Conservation (phyloP, 306 rosid genomes). For the Prunus armeniaca region DNA sequence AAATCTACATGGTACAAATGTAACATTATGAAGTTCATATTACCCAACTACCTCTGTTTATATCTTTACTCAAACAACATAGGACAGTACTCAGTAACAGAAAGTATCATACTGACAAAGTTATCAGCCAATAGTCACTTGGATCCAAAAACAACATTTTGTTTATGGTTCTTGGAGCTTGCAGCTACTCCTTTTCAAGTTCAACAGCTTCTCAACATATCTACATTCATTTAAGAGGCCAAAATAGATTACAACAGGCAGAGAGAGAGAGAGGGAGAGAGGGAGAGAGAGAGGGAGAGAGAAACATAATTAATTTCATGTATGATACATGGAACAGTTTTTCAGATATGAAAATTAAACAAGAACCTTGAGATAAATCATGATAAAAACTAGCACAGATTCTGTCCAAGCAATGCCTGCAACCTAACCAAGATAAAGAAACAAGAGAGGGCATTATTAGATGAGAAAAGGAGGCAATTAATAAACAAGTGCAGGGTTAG, state of each 20-base stretch:
- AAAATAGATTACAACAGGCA: conserved; percentile 36
- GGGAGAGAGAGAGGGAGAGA: not conserved
- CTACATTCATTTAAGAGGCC: conserved; percentile 47
- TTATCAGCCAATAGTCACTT: conserved; percentile 29
- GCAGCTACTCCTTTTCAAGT: conserved; percentile 44
- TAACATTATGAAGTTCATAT: conserved; percentile 34
- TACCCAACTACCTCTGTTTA: not conserved
- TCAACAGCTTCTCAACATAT: conserved; percentile 48
- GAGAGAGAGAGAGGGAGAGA: not conserved
- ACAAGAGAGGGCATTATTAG: conserved; percentile 33
- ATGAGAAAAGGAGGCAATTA: conserved; percentile 18
- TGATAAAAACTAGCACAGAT: conserved; percentile 24
- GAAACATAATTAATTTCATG: not conserved
- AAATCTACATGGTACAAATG: conserved; percentile 34
- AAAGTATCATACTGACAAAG: conserved; percentile 42
- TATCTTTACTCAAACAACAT: conserved; percentile 17
- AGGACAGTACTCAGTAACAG: conserved; percentile 11
- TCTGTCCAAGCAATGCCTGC: conserved; percentile 51
- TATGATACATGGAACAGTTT: conserved; percentile 4
- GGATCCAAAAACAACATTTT: conserved; percentile 45
- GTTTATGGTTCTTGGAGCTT: conserved; percentile 46
- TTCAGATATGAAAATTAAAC: not conserved
- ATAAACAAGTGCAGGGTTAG: conserved; percentile 35
- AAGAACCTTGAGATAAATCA: conserved; percentile 41
- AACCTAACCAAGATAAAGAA: conserved; percentile 45